Conservation (phyloP, 176 grass and related monocot species). For the Juncus inflexus region DNA sequence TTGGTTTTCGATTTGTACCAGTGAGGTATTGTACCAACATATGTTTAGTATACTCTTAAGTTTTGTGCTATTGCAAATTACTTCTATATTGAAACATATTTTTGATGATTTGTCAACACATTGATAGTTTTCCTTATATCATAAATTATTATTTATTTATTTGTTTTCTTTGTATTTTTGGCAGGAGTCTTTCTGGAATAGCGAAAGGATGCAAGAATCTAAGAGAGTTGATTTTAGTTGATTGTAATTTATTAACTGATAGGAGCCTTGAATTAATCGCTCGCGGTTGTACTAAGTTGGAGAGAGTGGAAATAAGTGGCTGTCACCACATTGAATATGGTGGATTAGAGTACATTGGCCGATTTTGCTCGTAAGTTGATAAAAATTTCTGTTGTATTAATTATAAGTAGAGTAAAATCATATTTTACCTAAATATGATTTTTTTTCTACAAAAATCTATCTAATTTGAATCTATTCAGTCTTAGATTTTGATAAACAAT, state of each 20-base stretch:
- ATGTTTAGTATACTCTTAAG: no score
- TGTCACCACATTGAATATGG: slow-evolving; percentile 81
- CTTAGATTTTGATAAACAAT: no score
- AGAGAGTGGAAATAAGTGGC: slow-evolving; percentile 71
- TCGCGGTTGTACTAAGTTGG: slow-evolving; percentile 65
- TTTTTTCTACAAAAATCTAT: no score
- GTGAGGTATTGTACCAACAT: no score
- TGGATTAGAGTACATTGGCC: slow-evolving; percentile 71
- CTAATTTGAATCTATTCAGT: no score
- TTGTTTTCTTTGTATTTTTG: not conserved
- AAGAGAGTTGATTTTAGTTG: slow-evolving; percentile 58
- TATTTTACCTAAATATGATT: no score
- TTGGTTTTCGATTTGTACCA: no score
- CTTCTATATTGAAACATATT: not conserved
- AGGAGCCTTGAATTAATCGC: slow-evolving; percentile 82
- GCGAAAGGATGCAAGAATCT: slow-evolving; percentile 86
- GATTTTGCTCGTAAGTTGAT: slow-evolving; percentile 76
- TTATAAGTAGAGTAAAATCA: not conserved
- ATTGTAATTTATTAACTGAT: slow-evolving; percentile 82
- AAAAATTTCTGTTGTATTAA: not conserved
- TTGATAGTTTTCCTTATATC: slow-evolving; percentile 14
- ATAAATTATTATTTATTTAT: slow-evolving; percentile 5
- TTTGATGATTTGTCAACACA: not conserved
- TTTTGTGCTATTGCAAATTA: no score
- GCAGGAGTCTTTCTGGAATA: slow-evolving; percentile 77